Base-by-base conservation (phyloP, 2,329 filamentous ascomycete genomes). In the Verticillium nubilum region DNA sequence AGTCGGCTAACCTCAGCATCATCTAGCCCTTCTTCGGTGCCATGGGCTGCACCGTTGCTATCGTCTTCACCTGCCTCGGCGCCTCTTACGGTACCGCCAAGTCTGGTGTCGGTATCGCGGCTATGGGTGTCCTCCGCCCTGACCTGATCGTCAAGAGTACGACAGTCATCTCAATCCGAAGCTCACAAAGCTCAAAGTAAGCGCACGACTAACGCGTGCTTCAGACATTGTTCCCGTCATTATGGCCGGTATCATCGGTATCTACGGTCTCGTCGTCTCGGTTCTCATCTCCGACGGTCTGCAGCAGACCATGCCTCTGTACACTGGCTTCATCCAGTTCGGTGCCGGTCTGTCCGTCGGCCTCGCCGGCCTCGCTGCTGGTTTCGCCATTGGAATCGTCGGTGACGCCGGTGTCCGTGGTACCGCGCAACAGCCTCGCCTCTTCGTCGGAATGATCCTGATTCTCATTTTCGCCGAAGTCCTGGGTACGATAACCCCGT, bases 241-340 rank as follows among this genome's bases (percentile, higher is more conserved):
- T 88, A 99, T 99, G 95, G 95, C 95, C 84, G 95, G 95, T 98
- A 99, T 99, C 80, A 98, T 99, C 80, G 95, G 92, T 90, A 98
- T 99, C 78, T 99, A 95, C 81, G 91, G 91, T 71, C 85, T 95
- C 66, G 91, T 95, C 78, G 90, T 94, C 63, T 31, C 29, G 5
- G 29, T 31, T 13, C 29, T 31, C 13, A 31, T 31, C 29, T 31
- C 29, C 9, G 29, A 31, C 29, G 29, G 29, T 31, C 29, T 31
- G 9, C 29, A 31, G 29, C 90, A 94, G 78, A 74, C 85, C 65
- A 78, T 89, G 63, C 82, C 90, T 62, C 83, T 95, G 63, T 94
- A 89, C 79, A 92, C 90, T 59, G 88, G 89, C 62, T 93, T 94
- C 80, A 91, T 94, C 70, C 91, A 94, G 76, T 86, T 94, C 62